Percentiles rank a stretch among this genome's conserved stretches.
Conservation (phyloP, 257 asterid species). For the Penstemon eatonii region DNA sequence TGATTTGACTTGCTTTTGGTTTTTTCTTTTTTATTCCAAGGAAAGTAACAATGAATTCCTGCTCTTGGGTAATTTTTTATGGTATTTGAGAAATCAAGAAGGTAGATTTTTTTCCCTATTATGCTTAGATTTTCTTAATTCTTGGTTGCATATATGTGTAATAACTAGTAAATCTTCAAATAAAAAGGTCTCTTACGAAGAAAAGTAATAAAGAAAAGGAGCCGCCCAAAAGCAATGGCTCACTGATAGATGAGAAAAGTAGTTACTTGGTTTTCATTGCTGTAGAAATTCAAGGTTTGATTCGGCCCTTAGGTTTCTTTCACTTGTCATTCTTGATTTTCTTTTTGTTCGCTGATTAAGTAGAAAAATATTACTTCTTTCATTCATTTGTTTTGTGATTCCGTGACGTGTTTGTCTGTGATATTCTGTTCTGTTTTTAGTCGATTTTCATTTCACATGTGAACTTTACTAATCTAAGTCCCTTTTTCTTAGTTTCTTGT, state of each 20-base stretch:
- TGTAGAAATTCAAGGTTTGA: slow-evolving; percentile 24
- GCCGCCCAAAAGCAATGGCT: neutral
- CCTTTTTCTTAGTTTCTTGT: slow-evolving; percentile 15
- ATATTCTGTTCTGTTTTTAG: neutral
- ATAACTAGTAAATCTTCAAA: slow-evolving; percentile 19
- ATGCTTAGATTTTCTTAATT: no score
- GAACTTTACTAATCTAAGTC: slow-evolving; percentile 6
- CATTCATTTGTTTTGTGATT: no score
- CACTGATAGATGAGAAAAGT: slow-evolving; percentile 2
- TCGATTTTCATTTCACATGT: neutral
- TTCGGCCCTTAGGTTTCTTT: slow-evolving; percentile 15
- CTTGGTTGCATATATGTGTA: no score
- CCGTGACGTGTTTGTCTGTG: neutral
- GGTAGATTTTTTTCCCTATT: slow-evolving; percentile 20
- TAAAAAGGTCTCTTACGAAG: neutral
- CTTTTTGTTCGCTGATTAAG: slow-evolving; percentile 1
- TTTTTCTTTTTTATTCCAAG: slow-evolving; percentile 11
- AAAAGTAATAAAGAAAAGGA: neutral
- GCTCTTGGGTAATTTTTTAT: neutral
- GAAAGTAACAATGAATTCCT: neutral
- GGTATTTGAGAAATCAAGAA: slow-evolving; percentile 11
- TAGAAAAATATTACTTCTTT: neutral
- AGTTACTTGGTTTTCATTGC: slow-evolving; percentile 25
- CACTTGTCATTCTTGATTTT: slow-evolving; percentile 18
- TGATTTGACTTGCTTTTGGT: slow-evolving; percentile 10